Base-by-base conservation (phyloP, 2,329 filamentous ascomycete genomes). In the Aspergillus intermedius region DNA sequence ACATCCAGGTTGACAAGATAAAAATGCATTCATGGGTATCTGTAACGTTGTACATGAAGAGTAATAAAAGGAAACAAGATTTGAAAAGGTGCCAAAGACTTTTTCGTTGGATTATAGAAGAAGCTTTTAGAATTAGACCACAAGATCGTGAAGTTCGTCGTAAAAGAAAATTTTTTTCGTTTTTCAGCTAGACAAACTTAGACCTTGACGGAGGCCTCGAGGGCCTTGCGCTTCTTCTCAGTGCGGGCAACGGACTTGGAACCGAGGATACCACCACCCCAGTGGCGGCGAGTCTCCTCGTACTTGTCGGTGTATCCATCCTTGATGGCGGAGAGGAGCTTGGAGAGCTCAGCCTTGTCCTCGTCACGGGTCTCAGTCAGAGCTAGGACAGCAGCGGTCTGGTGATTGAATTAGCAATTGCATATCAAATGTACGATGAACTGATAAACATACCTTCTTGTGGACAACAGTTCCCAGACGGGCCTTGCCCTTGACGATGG, bases 251-350 rank as follows among this genome's bases (percentile, higher is more conserved):
- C 83, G 71, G 93, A 91, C 88, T 98, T 98, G 73, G 85, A 81
- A 69, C 93, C 84, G 91, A 98, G 96, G 80, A 98, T 96, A 77
- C 94, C 94, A 83, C 93, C 93, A 79, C 94, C 93, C 93, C 94
- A 98, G 78, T 91, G 88, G 74, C 87, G 85, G 76, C 89, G 87
- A 67, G 82, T 76, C 71, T 90, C 87, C 78, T 97, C 91, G 74
- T 88, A 88, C 84, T 95, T 94, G 77, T 94, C 90, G 67, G 88
- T 77, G 83, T 95, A 98, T 63, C 91, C 93, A 69, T 97, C 91
- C 86, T 98, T 97, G 83, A 98, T 80, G 72, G 93, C 84, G 60
- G 87, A 87, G 72, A 96, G 79, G 72, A 98, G 86, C 84, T 98
- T 98, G 76, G 89, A 87, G 62, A 96, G 86, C 83, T 97, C 94